Evolutionary conservation across 345 rosid genomes (phyloP).

Genomic region (Eucalyptus polyanthemos): DNA sequence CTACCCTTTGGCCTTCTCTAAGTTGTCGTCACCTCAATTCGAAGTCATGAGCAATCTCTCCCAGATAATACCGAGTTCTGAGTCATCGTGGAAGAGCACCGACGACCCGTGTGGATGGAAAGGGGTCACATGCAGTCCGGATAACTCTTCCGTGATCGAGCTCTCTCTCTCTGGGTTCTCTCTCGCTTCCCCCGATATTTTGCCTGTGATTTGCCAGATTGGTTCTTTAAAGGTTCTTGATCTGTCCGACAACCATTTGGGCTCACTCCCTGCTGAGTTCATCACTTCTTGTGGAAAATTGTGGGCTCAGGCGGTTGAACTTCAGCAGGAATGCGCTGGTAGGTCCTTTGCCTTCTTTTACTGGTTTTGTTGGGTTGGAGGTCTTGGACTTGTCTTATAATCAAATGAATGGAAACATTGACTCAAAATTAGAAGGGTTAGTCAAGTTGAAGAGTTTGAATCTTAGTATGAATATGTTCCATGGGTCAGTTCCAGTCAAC

Average conservation of each 20-base stretch:
- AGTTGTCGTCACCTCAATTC: constrained; percentile 13
- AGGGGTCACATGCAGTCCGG: constrained; percentile 31
- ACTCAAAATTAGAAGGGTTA: constrained; percentile 28
- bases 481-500: constrained; percentile 31
- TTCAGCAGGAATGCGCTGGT: constrained; percentile 33
- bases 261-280: constrained; percentile 37
- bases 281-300: constrained; percentile 25
- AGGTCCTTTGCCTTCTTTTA: constrained; percentile 35
- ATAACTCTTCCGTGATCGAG: constrained; percentile 6
- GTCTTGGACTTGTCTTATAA: constrained; percentile 56
- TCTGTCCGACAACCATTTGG: constrained; percentile 36
- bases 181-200: constrained; percentile 21
- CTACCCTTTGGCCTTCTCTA: constrained; percentile 9
- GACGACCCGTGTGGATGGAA: constrained; percentile 40
- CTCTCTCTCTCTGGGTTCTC: constrained; percentile 29
- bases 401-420: constrained; percentile 5
- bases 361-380: constrained; percentile 33
- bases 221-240: constrained; percentile 42
- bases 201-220: constrained; percentile 41
- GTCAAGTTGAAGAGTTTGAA: constrained; percentile 37
- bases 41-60: constrained; percentile 29
- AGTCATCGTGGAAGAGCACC: fast-evolving
- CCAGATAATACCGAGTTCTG: neutral
- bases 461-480: constrained; percentile 20
- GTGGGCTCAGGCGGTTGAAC: constrained; percentile 28